Conservation (phyloP, 2,329 filamentous ascomycete species). For the Fusarium euwallaceae region DNA sequence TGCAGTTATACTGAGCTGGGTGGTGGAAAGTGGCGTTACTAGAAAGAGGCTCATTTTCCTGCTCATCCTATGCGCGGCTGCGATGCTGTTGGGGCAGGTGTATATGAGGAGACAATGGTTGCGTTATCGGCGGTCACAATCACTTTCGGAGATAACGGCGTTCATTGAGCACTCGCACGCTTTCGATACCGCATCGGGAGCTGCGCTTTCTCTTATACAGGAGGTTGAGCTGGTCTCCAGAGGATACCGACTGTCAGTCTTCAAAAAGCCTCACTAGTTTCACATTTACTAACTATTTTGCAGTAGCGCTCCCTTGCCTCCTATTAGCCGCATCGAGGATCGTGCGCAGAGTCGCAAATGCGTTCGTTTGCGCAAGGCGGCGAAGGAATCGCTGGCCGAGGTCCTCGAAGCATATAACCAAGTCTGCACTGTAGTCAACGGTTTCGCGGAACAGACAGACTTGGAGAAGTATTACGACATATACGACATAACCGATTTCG, state of each 20-base stretch:
- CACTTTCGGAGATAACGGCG: constrained; percentile 75
- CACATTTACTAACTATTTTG: constrained; percentile 13
- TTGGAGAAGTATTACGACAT: constrained; percentile 94
- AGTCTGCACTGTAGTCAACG: constrained; percentile 76
- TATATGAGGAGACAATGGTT: constrained; percentile 86
- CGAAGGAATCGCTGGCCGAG: constrained; percentile 77
- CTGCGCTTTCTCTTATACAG: constrained; percentile 85
- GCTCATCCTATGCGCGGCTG: constrained; percentile 66
- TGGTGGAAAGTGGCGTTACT: constrained; percentile 67
- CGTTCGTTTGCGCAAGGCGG: constrained; percentile 79
- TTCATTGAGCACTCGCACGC: constrained; percentile 83
- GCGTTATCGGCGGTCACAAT: constrained; percentile 80
- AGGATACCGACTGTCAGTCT: constrained; percentile 83
- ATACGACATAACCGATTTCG: constrained; percentile 81
- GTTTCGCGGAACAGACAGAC: constrained; percentile 82
- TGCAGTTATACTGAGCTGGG: constrained; percentile 81
- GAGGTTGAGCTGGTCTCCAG: constrained; percentile 96
- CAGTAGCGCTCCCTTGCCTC: constrained; percentile 89
- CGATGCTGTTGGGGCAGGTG: constrained; percentile 71
- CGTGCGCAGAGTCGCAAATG: constrained; percentile 84
- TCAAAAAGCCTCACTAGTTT: neutral
- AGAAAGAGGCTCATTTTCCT: constrained; percentile 67
- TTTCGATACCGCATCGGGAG: constrained; percentile 82
- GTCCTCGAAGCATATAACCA: constrained; percentile 80
- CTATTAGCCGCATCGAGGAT: constrained; percentile 92